phyloP scores from a whole-genome alignment of 2,329 filamentous ascomycete genomes.

The Plectosphaerella sp. region DNA sequence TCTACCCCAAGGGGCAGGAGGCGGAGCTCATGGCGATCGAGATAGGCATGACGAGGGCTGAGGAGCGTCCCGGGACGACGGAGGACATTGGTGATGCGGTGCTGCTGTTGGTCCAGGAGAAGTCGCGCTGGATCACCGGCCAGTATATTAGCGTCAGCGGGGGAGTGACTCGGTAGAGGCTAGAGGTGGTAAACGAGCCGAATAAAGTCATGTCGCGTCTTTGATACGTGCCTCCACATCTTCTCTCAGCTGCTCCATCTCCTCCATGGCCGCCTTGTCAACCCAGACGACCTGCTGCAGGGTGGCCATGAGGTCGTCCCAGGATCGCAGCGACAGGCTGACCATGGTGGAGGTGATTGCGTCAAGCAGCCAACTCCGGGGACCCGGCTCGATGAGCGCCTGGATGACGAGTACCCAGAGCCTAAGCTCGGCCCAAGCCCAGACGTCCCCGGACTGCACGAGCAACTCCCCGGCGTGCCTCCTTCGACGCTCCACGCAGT shows the following conservation, averaged over 20 bases:
- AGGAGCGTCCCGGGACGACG: slow-evolving; percentile 15
- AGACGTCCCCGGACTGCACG: background rate
- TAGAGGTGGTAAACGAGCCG: background rate
- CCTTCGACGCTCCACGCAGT: slow-evolving; percentile 2
- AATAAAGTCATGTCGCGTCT: background rate
- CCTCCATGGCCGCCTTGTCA: slow-evolving; percentile 2
- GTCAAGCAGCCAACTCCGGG: slow-evolving; percentile 7
- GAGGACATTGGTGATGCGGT: slow-evolving; percentile 38
- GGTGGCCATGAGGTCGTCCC: slow-evolving; percentile 5
- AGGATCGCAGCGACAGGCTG: background rate
- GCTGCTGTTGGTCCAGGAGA: slow-evolving; percentile 19
- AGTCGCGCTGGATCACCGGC: slow-evolving; percentile 38
- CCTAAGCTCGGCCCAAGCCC: slow-evolving; percentile 6
- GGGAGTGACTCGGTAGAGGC: slow-evolving; percentile 10
- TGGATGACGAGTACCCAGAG: slow-evolving; percentile 13
- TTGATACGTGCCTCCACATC: background rate
- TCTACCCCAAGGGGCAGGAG: slow-evolving; percentile 40
- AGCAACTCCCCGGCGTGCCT: background rate
- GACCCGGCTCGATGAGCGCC: slow-evolving; percentile 2
- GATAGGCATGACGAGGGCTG: slow-evolving; percentile 21
- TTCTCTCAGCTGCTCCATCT: slow-evolving; percentile 8
- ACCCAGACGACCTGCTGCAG: slow-evolving; percentile 10
- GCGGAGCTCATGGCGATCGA: slow-evolving; percentile 15
- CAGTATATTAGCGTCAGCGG: slow-evolving; percentile 34
- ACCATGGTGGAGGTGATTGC: slow-evolving; percentile 4